Percentiles rank a stretch among this genome's conserved stretches.
phyloP scores from a whole-genome alignment of 2,329 filamentous ascomycete genomes.

The Pseudonectria buxi region DNA sequence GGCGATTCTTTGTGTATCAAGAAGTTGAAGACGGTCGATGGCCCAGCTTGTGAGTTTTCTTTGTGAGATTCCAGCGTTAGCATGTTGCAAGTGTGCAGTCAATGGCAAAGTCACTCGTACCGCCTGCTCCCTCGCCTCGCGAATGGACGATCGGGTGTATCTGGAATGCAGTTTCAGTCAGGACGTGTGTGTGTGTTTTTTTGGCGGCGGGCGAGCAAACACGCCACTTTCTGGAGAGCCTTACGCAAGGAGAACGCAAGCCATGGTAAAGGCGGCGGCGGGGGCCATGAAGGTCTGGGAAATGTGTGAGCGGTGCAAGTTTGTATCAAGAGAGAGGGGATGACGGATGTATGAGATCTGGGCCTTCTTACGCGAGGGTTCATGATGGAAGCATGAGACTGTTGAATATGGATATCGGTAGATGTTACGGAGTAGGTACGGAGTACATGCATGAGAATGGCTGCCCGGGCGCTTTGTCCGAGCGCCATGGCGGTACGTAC shows the following conservation, averaged over 20 bases:
- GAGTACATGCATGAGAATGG: too few relatives aligned
- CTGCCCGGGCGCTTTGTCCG: too few relatives aligned
- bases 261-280: conserved; percentile 48
- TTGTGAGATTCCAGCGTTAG: not conserved
- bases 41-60: conserved; percentile 8
- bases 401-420: not conserved
- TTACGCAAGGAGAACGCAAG: conserved; percentile 42
- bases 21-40: too few relatives aligned
- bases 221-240: conserved; percentile 12
- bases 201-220: too few relatives aligned
- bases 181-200: not conserved
- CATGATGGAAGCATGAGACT: conserved; percentile 10
- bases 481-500: too few relatives aligned
- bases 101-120: conserved; percentile 13
- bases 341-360: too few relatives aligned
- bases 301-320: conserved; percentile 2
- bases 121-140: conserved; percentile 29
- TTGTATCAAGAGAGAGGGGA: not conserved
- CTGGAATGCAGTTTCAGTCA: conserved; percentile 14
- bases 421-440: too few relatives aligned
- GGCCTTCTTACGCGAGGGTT: conserved; percentile 21
- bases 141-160: conserved; percentile 37
- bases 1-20: too few relatives aligned
- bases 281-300: conserved; percentile 41
- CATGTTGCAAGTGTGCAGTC: not conserved